phyloP scores from a whole-genome alignment of 176 grass and related monocot species.

The Triticum turgidum region DNA sequence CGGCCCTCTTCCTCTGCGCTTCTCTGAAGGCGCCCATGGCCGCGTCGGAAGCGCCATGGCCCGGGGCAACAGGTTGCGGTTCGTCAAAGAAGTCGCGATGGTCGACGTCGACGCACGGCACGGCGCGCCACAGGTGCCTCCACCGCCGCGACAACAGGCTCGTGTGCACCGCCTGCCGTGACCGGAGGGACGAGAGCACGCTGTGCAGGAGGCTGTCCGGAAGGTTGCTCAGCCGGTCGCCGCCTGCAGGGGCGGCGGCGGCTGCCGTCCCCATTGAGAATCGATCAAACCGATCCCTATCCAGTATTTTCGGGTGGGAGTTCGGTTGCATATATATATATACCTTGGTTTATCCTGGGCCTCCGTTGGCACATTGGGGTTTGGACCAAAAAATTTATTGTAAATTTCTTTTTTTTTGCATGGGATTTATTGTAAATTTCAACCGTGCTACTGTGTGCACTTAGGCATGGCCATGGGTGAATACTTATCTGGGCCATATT shows the following conservation, averaged over 20 bases:
- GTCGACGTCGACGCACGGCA: conserved; percentile 14
- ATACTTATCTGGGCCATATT: too few relatives aligned
- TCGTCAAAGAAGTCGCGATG: background rate
- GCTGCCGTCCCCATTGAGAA: background rate
- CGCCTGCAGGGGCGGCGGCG: background rate
- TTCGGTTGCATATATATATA: background rate
- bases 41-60: background rate
- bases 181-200: background rate
- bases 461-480: too few relatives aligned
- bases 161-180: background rate
- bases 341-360: background rate
- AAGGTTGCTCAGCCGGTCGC: background rate
- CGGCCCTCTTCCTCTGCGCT: background rate
- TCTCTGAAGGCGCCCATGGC: background rate
- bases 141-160: background rate
- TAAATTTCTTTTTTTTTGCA: too few relatives aligned
- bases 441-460: too few relatives aligned
- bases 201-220: background rate
- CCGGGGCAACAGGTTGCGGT: background rate
- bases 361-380: too few relatives aligned
- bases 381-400: too few relatives aligned
- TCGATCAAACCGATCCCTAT: background rate
- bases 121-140: background rate
- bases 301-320: background rate
- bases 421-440: too few relatives aligned